Conservation (phyloP, 495 filamentous ascomycete species). For the Podospora pseudocomata region DNA sequence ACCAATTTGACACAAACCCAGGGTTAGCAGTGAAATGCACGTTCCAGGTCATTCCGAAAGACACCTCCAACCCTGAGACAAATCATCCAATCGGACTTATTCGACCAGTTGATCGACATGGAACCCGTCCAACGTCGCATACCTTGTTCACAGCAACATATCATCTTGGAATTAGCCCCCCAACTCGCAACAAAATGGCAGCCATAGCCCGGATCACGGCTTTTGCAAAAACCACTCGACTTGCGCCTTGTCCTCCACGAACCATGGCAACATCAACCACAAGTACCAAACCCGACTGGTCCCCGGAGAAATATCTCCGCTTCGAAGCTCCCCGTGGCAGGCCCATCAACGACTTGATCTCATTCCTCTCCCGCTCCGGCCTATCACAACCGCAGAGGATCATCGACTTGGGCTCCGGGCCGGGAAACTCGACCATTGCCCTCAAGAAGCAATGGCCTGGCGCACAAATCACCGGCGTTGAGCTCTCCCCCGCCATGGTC, state of each 20-base stretch:
- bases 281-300: neutral
- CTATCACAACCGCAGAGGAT: slow-evolving; percentile 34
- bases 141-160: neutral
- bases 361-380: slow-evolving; percentile 12
- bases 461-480: slow-evolving; percentile 48
- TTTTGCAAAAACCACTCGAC: neutral
- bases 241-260: neutral
- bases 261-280: neutral
- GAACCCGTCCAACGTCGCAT: neutral
- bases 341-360: slow-evolving; percentile 18
- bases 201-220: neutral
- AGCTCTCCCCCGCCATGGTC: slow-evolving; percentile 54
- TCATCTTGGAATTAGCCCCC: neutral
- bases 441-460: slow-evolving; percentile 44
- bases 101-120: too few species aligned
- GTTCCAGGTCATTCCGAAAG: too few species aligned
- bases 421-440: slow-evolving; percentile 50
- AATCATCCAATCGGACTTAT: too few species aligned
- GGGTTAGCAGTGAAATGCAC: too few species aligned
- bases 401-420: slow-evolving; percentile 56
- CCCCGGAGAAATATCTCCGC: slow-evolving; percentile 12
- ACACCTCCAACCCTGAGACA: too few species aligned
- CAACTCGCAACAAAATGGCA: neutral
- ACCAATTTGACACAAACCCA: too few species aligned
- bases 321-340: slow-evolving; percentile 16